These are phyloP conservation scores for Nakazawaea wyomingensis DNA, from an alignment of 805 yeast genomes.

Conservation along the genomic window DNA sequence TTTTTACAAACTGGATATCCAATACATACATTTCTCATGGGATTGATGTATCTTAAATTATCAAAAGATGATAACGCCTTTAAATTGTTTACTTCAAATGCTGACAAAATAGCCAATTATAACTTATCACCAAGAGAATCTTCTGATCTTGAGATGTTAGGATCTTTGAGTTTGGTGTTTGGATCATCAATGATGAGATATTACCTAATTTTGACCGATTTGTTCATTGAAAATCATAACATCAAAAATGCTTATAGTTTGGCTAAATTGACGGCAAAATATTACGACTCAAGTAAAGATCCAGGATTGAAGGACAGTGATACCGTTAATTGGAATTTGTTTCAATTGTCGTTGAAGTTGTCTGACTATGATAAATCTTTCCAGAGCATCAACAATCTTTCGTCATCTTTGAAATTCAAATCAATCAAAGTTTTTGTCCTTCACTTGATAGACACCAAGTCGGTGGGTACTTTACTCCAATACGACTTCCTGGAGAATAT, in stretches of 20 bases:
- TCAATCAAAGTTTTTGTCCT: constrained; percentile 7
- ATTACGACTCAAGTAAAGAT: constrained; percentile 15
- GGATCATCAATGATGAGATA: constrained; percentile 29
- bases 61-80: constrained; percentile 25
- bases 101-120: constrained; percentile 24
- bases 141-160: background rate
- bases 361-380: constrained; percentile 26
- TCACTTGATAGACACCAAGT: constrained; percentile 10
- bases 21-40: constrained; percentile 21
- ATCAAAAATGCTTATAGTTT: constrained; percentile 9
- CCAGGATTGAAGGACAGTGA: constrained; percentile 19
- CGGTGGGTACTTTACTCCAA: background rate
- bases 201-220: constrained; percentile 30
- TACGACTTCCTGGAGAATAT: constrained; percentile 4
- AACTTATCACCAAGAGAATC: constrained; percentile 15
- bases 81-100: constrained; percentile 23
- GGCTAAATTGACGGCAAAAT: constrained; percentile 15
- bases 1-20: constrained; percentile 21
- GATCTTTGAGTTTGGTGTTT: constrained; percentile 18
- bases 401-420: constrained; percentile 1
- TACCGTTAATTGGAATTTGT: constrained; percentile 19
- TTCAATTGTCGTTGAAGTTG: constrained; percentile 25
- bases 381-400: constrained; percentile 13
- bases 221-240: constrained; percentile 28
- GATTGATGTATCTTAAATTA: constrained; percentile 19